Evolutionary conservation across 2,329 filamentous ascomycete genomes (phyloP).

Genomic region (Ceratocystis diversiconidia): DNA sequence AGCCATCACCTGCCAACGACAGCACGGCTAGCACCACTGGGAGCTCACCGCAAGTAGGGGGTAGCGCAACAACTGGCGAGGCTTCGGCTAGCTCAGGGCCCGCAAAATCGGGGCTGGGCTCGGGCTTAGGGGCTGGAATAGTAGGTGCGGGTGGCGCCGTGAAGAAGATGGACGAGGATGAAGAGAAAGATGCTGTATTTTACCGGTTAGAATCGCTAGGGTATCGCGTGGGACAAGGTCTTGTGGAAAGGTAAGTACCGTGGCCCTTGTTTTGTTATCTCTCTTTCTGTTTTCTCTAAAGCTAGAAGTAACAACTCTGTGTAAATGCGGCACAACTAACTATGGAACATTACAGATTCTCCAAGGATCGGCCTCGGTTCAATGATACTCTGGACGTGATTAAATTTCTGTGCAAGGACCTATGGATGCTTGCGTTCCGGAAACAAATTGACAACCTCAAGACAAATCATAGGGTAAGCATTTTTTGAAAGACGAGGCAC

Average conservation of each 20-base stretch:
- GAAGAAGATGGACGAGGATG: conserved; percentile 53
- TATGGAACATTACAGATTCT: conserved; percentile 44
- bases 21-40: conserved; percentile 14
- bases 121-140: conserved; percentile 3
- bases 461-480: conserved; percentile 73
- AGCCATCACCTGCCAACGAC: conserved; percentile 26
- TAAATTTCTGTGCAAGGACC: conserved; percentile 96
- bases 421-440: conserved; percentile 86
- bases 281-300: too few relatives aligned
- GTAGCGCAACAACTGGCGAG: conserved; percentile 20
- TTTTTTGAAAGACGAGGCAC: neutral
- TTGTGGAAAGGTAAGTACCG: conserved; percentile 62
- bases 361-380: conserved; percentile 70
- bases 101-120: conserved; percentile 13
- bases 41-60: conserved; percentile 16
- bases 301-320: too few relatives aligned
- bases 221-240: conserved; percentile 80
- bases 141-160: conserved; percentile 18
- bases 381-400: conserved; percentile 89
- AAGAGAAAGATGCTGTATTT: conserved; percentile 72
- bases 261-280: neutral
- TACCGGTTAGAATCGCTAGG: conserved; percentile 71
- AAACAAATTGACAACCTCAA: conserved; percentile 99
- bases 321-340: too few relatives aligned
- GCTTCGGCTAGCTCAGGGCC: conserved; percentile 17